A percentile compares a stretch with the other conserved stretches of the same genome.
These are phyloP conservation scores for Arctium minus DNA, from an alignment of 129 eudicot genomes.

Conservation along the genomic window DNA sequence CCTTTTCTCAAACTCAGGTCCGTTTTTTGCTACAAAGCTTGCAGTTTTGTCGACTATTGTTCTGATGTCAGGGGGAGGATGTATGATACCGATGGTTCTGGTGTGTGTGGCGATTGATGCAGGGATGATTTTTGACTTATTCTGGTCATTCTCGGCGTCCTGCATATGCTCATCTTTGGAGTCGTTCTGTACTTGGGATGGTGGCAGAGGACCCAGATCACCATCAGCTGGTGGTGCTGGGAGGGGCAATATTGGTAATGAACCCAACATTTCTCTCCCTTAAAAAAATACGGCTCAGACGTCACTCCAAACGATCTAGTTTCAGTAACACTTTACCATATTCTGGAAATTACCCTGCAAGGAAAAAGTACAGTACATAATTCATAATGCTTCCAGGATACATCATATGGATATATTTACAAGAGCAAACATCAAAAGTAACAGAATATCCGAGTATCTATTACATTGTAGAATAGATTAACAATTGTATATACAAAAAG, in stretches of 20 bases:
- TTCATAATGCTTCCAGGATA: neutral
- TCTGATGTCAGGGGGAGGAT: constrained; percentile 89
- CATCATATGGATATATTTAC: neutral
- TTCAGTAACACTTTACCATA: constrained; percentile 21
- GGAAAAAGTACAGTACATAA: neutral
- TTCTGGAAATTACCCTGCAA: constrained; percentile 19
- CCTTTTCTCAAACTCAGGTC: constrained; percentile 83
- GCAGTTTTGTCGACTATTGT: constrained; percentile 83
- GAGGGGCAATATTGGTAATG: constrained; percentile 71
- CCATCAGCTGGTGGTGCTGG: constrained; percentile 96
- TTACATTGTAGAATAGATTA: neutral
- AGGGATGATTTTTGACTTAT: constrained; percentile 34
- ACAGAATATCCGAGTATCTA: neutral
- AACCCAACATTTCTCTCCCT: constrained; percentile 50
- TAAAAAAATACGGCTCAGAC: neutral
- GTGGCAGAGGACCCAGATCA: constrained; percentile 74
- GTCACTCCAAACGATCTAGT: neutral
- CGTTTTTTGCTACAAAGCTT: constrained; percentile 84
- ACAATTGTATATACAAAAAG: neutral
- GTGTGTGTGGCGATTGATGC: constrained; percentile 80
- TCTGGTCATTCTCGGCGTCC: constrained; percentile 40
- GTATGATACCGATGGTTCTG: constrained; percentile 77
- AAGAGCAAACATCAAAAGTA: neutral
- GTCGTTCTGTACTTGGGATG: constrained; percentile 55
- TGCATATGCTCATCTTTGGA: constrained; percentile 41